phyloP scores from a whole-genome alignment of 441 rosid genomes.

The Adansonia gregorii region DNA sequence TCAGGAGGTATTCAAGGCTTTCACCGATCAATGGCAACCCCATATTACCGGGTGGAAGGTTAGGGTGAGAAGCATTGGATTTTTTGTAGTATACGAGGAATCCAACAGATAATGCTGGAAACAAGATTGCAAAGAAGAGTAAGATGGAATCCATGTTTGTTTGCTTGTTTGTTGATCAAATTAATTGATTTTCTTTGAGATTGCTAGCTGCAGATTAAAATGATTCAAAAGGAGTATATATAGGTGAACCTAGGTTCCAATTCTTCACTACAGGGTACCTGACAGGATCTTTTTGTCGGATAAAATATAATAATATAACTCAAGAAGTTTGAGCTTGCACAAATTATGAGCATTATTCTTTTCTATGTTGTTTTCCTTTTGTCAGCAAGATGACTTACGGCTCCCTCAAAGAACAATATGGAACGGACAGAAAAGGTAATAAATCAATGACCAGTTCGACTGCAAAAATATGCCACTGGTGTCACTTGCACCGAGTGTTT shows the following conservation, averaged over 20 bases:
- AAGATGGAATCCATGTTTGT: conserved; percentile 5
- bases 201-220: neutral
- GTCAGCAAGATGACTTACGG: neutral
- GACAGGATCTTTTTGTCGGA: neutral
- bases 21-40: conserved; percentile 51
- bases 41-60: conserved; percentile 49
- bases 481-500: no score
- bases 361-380: neutral
- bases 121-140: neutral
- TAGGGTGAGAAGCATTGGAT: conserved; percentile 25
- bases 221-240: neutral
- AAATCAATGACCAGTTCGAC: neutral
- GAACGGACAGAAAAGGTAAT: neutral
- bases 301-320: neutral
- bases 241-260: neutral
- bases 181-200: neutral
- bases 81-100: conserved; percentile 11
- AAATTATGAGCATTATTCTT: neutral
- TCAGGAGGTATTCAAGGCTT: conserved; percentile 44
- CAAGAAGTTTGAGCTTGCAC: neutral
- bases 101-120: neutral
- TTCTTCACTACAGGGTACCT: neutral
- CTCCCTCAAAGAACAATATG: neutral
- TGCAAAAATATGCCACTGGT: no score
- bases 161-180: neutral